Evolutionary conservation across 1,284 basidiomycete genomes (phyloP), one percentile per base, ranked within the genome.

Genomic region (Marasmius oreades): DNA sequence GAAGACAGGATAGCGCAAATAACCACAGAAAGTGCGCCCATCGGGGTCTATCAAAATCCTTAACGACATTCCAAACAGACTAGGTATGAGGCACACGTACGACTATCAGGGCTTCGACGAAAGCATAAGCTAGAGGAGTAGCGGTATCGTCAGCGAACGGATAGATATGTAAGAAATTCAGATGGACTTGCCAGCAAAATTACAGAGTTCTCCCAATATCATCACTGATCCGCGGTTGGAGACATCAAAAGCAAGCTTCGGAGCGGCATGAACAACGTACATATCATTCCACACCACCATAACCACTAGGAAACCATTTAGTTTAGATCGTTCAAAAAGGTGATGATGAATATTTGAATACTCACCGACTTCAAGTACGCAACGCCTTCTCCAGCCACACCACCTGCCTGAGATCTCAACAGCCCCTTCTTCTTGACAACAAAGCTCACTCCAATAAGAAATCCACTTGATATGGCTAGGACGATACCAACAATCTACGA

Each of bases 371-470:
- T 96, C 69, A 99, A 84, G 74, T 99, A 99, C 11, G 84, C 92
- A 59, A 97, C 93, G 47, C 95, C 95, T 69, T 98, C 94, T 48
- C 96, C 96, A 0, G 92, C 88, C 11, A 75, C 76, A 75, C 77
- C 77, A 65, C 80, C 85, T 63, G 82, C 79, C 74, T 90, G 86
- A 64, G 86, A 84, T 67, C 83, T 77, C 55, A 90, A 70, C 22
- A 94, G 75, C 14, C 93, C 93, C 69, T 92, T 96, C 81, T 98
- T 99, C 84, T 99, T 99, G 79, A 99, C 85, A 16, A 93, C 92
- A 72, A 93, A 95, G 65, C 88, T 90, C n/a, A 87, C 81, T 5
- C 96, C 96, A 64, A 98, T 98, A 63, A 99, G 85, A 23, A 95
- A 44, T 22, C 96, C 96, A 66, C 88, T 92, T 18, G 75, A 72